Percentiles rank a stretch among this genome's conserved stretches.
Evolutionary conservation across 495 filamentous ascomycete genomes (phyloP).

Genomic region (Peziza echinospora): DNA sequence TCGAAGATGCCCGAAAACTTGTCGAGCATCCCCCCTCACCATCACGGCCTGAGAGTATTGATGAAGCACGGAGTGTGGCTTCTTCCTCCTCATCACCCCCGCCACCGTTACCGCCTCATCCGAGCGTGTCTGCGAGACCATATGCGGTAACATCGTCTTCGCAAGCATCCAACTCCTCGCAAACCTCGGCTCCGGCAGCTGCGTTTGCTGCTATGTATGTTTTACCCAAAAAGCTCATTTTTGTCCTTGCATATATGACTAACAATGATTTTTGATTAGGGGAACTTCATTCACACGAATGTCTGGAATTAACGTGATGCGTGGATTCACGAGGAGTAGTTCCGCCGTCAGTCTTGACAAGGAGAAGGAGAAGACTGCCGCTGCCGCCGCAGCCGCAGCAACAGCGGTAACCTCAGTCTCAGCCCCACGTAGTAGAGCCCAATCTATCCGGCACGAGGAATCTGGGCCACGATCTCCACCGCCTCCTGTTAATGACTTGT

Average conservation of each 20-base stretch:
- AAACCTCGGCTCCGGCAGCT: slow-evolving; percentile 7
- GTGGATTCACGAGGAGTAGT: slow-evolving; percentile 11
- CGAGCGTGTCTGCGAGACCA: not conserved
- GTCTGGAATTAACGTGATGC: not conserved
- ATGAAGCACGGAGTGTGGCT: not conserved
- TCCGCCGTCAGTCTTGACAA: not conserved
- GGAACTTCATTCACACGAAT: too few species aligned
- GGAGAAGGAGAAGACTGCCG: not conserved
- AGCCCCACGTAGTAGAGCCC: too few species aligned
- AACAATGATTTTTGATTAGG: slow-evolving; percentile 7
- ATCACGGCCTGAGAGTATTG: not conserved
- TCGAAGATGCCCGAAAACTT: slow-evolving; percentile 78
- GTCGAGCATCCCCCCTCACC: slow-evolving; percentile 25
- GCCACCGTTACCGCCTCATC: not conserved
- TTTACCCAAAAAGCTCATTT: too few species aligned
- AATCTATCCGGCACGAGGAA: too few species aligned
- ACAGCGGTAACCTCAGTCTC: too few species aligned
- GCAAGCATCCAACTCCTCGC: slow-evolving; percentile 7
- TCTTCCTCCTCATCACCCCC: not conserved
- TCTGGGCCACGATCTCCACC: too few species aligned
- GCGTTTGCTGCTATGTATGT: slow-evolving; percentile 14
- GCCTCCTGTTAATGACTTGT: slow-evolving; percentile 12
- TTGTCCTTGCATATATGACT: slow-evolving; percentile 10
- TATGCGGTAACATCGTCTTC: not conserved
- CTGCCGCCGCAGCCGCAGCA: too few species aligned